These are phyloP conservation scores for Tricholoma matsutake DNA, from an alignment of 768 basidiomycete species.

Conservation along the genomic window DNA sequence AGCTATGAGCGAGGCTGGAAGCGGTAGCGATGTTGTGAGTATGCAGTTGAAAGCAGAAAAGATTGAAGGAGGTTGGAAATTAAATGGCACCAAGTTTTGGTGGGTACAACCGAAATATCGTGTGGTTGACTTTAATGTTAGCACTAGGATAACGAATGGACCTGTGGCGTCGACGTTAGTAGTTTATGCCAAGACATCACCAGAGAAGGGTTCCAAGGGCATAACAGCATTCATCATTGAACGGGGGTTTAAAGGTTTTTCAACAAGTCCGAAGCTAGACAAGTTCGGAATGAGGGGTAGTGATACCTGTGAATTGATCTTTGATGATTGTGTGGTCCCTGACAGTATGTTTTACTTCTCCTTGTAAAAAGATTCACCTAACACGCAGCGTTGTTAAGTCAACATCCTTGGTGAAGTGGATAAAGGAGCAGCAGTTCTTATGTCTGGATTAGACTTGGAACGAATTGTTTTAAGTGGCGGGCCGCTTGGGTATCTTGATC, in stretches of 20 bases:
- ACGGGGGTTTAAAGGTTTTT: constrained; percentile 78
- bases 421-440: constrained; percentile 81
- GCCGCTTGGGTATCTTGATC: constrained; percentile 67
- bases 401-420: constrained; percentile 82
- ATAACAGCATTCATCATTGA: constrained; percentile 93
- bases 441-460: constrained; percentile 93
- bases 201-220: constrained; percentile 75
- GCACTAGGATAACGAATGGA: constrained; percentile 88
- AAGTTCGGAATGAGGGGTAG: constrained; percentile 97
- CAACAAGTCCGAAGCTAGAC: constrained; percentile 87
- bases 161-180: constrained; percentile 88
- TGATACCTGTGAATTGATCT: constrained; percentile 91
- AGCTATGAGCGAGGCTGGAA: constrained; percentile 92
- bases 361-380: not conserved
- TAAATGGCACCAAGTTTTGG: constrained; percentile 96
- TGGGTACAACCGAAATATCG: constrained; percentile 30
- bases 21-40: constrained; percentile 94
- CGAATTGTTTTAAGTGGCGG: constrained; percentile 90
- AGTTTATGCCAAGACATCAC: constrained; percentile 88
- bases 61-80: constrained; percentile 66
- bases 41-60: constrained; percentile 85
- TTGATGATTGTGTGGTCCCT: constrained; percentile 87
- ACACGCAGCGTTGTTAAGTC: constrained; percentile 47
- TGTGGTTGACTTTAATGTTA: constrained; percentile 5
- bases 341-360: constrained; percentile 52